Evolutionary conservation across 169 alveolate genomes (phyloP), one percentile per base, ranked within the genome.

Genomic region (Sarcocystis neurona): DNA sequence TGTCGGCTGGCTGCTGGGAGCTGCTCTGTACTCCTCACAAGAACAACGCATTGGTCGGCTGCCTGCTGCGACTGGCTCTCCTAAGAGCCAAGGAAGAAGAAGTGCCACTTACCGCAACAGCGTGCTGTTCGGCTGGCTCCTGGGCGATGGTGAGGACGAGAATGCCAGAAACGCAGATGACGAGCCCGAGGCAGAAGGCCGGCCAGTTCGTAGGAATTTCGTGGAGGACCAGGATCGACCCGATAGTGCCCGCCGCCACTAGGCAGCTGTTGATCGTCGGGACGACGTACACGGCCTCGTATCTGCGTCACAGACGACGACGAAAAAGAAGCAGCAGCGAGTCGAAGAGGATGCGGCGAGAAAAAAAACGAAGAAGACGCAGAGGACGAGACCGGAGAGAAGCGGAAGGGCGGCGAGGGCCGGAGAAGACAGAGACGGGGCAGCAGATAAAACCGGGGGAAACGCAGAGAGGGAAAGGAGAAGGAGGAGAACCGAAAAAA

Each of bases 241-340:
- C 92, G 3, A 88, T 44, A 3, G 68, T 88, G 46, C 92, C 92
- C 58, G 46, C 77, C 1, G 92, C 72, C 20, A 88, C 92, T 10
- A 88, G 63, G 44, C 72, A 88, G 79, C 92, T 88, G 63, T 88
- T 88, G 50, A 72, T 88, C 0, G 85, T 79, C 27, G 92, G 92
- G 20, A 88, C 68, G 37, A 88, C 92, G 41, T 78, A 88, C n/a
- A 77, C 68, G n/a, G 92, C 92, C 46, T 77, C 87, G 78, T 68
- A 88, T 34, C 92, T 88, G 88, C 4, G 30, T 27, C 37, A 46
- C 53, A 70, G 34, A 60, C 60, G 41, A 5, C 41, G 60, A n/a
- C n/a, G n/a, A n/a, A n/a, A n/a, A n/a, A 68, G 32, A 39, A 15
- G 44, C 15, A 46, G 47, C 48, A 68, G 4, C 70, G 70, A 2